Conservation (phyloP, 2,329 filamentous ascomycete genomes). For the Penicillium sp. region DNA sequence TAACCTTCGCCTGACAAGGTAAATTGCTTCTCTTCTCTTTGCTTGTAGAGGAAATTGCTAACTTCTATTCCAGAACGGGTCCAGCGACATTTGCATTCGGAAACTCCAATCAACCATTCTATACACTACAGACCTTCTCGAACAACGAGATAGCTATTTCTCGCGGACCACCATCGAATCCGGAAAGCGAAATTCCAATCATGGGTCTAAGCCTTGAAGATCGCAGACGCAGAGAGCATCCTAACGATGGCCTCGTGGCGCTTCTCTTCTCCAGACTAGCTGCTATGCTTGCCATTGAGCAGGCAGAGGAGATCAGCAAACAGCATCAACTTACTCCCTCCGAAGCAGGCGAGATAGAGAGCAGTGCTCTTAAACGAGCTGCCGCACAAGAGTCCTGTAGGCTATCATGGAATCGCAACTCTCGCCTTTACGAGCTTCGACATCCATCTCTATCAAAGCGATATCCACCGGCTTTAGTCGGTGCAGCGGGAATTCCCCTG, state of each 20-base stretch:
- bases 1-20: constrained; percentile 49
- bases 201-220: constrained; percentile 49
- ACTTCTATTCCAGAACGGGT: constrained; percentile 37
- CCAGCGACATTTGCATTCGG: constrained; percentile 50
- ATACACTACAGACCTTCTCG: constrained; percentile 48
- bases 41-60: constrained; percentile 12
- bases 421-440: constrained; percentile 49
- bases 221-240: constrained; percentile 39
- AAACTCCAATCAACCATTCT: constrained; percentile 47
- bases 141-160: constrained; percentile 48
- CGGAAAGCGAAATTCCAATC: constrained; percentile 46
- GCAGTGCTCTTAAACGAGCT: constrained; percentile 48
- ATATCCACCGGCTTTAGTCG: constrained; percentile 34
- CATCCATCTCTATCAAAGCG: constrained; percentile 48
- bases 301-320: constrained; percentile 45
- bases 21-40: constrained; percentile 16
- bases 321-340: constrained; percentile 45
- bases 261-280: constrained; percentile 55
- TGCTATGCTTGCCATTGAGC: constrained; percentile 54
- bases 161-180: constrained; percentile 46
- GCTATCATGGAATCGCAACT: constrained; percentile 48
- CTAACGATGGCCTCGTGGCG: constrained; percentile 49
- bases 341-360: constrained; percentile 48
- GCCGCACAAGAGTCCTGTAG: constrained; percentile 52
- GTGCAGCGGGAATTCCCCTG: constrained; percentile 40